phyloP scores from a whole-genome alignment of 202 grass and related monocot species.

The Dendrocalamus latiflorus region DNA sequence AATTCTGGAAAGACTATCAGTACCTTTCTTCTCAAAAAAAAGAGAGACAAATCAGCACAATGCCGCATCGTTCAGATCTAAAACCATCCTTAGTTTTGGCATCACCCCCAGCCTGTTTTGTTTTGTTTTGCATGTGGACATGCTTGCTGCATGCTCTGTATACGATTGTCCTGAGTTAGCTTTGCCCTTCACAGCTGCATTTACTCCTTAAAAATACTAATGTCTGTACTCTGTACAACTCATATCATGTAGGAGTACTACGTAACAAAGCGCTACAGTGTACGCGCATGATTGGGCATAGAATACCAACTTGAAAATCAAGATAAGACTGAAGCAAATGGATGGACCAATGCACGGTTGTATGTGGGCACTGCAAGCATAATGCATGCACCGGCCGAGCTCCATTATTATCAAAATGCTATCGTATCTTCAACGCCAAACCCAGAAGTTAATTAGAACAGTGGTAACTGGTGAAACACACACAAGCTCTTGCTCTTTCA shows the following conservation, averaged over 20 bases:
- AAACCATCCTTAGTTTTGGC: constrained; percentile 6
- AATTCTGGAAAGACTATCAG: not conserved
- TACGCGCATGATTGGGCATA: not conserved
- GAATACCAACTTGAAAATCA: not conserved
- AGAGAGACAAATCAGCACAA: not conserved
- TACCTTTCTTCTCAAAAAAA: not conserved
- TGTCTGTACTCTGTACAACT: not conserved
- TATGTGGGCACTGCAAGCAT: not conserved
- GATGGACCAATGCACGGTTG: not conserved
- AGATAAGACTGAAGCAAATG: not conserved
- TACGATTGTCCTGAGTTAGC: not conserved
- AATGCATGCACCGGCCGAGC: not conserved
- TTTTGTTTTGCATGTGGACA: not conserved
- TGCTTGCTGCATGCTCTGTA: not conserved
- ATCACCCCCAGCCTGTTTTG: not conserved
- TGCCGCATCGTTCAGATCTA: constrained; percentile 19
- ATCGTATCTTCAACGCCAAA: not conserved
- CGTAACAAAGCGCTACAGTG: not conserved
- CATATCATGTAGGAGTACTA: not conserved
- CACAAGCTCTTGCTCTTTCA: not conserved
- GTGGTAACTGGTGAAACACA: not conserved
- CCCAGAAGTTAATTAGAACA: not conserved
- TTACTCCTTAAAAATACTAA: not conserved
- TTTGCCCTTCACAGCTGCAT: not conserved
- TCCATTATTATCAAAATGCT: not conserved